phyloP scores from a whole-genome alignment of 2,329 filamentous ascomycete species.

The Trichophyton verrucosum region DNA sequence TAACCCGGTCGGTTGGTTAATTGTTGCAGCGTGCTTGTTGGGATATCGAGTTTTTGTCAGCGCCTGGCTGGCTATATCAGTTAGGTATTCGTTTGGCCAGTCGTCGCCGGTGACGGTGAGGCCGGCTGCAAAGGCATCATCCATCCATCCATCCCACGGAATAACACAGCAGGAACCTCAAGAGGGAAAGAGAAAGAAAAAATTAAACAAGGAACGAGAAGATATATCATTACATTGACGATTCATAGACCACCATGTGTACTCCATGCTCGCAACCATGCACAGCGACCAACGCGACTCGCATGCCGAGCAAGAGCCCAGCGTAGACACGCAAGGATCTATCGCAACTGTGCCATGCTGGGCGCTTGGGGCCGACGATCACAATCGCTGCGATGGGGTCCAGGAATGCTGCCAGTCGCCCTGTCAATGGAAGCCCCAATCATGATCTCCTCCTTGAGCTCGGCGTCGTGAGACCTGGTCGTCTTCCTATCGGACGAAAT shows the following conservation, averaged over 20 bases:
- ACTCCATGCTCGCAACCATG: background rate
- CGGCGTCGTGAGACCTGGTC: conserved; percentile 7
- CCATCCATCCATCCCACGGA: too few species aligned
- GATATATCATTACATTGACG: background rate
- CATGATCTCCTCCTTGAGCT: conserved; percentile 8
- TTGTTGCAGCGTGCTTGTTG: too few species aligned
- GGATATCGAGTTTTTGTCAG: too few species aligned
- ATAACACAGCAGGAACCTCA: too few species aligned
- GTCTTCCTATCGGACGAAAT: background rate
- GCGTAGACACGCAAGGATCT: background rate
- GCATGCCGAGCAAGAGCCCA: background rate
- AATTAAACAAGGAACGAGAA: too few species aligned
- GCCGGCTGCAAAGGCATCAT: too few species aligned
- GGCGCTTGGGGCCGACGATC: background rate
- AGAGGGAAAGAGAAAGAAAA: too few species aligned
- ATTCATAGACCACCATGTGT: background rate
- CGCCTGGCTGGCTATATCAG: too few species aligned
- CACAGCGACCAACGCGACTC: background rate
- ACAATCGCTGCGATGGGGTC: background rate
- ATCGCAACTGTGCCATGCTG: background rate
- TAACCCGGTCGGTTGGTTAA: too few species aligned
- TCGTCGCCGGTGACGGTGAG: too few species aligned
- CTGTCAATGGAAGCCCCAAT: background rate
- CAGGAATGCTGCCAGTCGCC: background rate
- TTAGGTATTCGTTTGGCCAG: too few species aligned